Conservation (phyloP, 73 alveolate genomes). For the Paramecium biaurelia region DNA sequence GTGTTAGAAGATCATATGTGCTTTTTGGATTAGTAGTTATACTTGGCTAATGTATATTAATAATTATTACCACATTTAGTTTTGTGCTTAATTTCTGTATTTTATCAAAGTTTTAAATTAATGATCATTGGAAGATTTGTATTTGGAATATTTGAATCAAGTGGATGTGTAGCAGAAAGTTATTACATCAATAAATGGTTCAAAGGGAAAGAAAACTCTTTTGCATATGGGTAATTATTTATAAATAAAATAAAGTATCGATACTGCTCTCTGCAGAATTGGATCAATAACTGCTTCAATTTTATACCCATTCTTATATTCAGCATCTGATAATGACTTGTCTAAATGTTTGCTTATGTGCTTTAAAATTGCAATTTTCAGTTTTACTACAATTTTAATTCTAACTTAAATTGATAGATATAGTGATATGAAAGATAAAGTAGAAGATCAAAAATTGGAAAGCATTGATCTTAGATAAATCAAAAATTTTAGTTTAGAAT, state of each 20-base stretch:
- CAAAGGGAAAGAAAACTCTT: conserved; percentile 88
- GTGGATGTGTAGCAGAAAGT: conserved; percentile 78
- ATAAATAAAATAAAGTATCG: conserved; percentile 33
- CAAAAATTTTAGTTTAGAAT: conserved; percentile 73
- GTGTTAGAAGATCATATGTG: conserved; percentile 1
- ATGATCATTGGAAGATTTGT: conserved; percentile 84
- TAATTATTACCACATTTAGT: background rate
- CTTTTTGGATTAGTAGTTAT: background rate
- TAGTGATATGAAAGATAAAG: conserved; percentile 61
- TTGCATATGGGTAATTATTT: conserved; percentile 85
- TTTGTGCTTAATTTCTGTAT: background rate
- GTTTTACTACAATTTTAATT: conserved; percentile 60
- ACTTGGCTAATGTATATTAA: background rate
- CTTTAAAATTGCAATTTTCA: conserved; percentile 56
- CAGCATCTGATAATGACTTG: conserved; percentile 8
- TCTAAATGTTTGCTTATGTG: conserved; percentile 72
- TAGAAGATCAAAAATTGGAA: conserved; percentile 57
- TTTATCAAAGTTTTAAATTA: background rate
- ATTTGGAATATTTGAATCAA: conserved; percentile 92
- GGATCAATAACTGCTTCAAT: conserved; percentile 73
- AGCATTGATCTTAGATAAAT: conserved; percentile 79
- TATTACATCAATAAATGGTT: conserved; percentile 95
- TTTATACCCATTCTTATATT: background rate
- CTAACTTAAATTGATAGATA: conserved; percentile 66
- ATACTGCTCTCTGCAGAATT: conserved; percentile 77